A percentile compares a stretch with the other conserved stretches of the same genome.
These are phyloP conservation scores for Trypanosomatidae sp. DNA, from an alignment of 208 protist species.

Conservation along the genomic window DNA sequence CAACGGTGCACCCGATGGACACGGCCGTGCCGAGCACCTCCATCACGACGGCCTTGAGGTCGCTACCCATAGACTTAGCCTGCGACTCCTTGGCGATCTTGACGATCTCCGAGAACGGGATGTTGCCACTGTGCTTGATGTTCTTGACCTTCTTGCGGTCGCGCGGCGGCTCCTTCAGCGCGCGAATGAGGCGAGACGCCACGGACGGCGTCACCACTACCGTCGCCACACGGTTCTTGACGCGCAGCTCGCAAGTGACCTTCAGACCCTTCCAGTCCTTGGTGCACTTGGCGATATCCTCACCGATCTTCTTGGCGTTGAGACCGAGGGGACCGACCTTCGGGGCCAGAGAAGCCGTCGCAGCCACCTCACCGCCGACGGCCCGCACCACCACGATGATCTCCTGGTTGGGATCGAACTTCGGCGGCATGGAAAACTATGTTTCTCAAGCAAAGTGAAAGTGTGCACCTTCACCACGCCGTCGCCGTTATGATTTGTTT, in stretches of 20 bases:
- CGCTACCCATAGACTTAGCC: constrained; percentile 94
- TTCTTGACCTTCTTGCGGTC: constrained; percentile 99
- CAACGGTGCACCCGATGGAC: constrained; percentile 98
- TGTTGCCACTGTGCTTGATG: constrained; percentile 99
- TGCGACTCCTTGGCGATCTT: constrained; percentile 97
- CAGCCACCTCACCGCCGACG: constrained; percentile 98
- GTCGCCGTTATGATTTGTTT: not conserved
- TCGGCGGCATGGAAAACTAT: constrained; percentile 95
- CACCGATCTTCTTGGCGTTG: constrained; percentile 99
- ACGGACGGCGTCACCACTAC: constrained; percentile 97
- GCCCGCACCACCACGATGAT: constrained; percentile 96
- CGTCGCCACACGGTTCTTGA: constrained; percentile 98
- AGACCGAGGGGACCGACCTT: constrained; percentile 99
- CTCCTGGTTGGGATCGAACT: constrained; percentile 98
- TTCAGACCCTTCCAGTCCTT: constrained; percentile 99
- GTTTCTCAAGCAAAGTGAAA: constrained; percentile 44
- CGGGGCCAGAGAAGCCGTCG: constrained; percentile 97
- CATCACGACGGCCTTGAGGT: constrained; percentile 96
- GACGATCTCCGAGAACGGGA: constrained; percentile 97
- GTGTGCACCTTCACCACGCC: not conserved
- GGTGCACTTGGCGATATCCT: constrained; percentile 99
- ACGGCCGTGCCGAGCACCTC: constrained; percentile 99
- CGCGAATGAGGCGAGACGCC: constrained; percentile 97
- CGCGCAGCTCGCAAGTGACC: constrained; percentile 97
- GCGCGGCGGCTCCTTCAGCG: constrained; percentile 99